Evolutionary conservation across 208 protist genomes (phyloP), one percentile per base, ranked within the genome.

Genomic region (Wallacemonas sp.): DNA sequence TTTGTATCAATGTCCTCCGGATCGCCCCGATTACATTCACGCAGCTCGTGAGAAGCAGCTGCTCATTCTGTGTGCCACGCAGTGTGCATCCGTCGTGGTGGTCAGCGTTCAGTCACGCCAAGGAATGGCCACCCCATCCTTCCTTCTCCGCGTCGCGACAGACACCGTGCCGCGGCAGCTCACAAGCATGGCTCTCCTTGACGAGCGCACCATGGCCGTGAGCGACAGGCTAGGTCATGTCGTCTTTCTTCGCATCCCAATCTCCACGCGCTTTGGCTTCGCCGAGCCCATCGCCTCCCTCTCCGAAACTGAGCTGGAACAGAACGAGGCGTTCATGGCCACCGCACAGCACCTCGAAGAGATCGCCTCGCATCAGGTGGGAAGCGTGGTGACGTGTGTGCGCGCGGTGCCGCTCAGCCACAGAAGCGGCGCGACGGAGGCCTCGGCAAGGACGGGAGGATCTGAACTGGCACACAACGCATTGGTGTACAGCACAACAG

Each of bases 21-120:
- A 73, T 27, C 68, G 66, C 39, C 46, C 75, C 8, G 44, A 68
- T 3, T 47, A 65, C 15, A 27, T 54, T 54, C 68, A 70, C 24
- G 30, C 71, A 44, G 83, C 76, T n/a, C 70, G 74, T 1, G 78
- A 86, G 34, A 44, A 72, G 44, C 81, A 81, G 54, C 72, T 92
- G 42, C 76, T 95, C n/a, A 80, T 95, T 38, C 70, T 91, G 34
- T 92, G 85, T 56, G 85, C 77, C 24, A 92, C 85, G 11, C 70
- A 79, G 56, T 63, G 74, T 26, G 73, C 84, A 28, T 95, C 89
- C 2, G 76, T 95, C 8, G 82, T 92, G 26, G 67, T 95, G 24
- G 85, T 79, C 30, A 84, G 70, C 9, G 60, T 92, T 27, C 85
- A 91, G 47, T 74, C 83, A 3, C 68, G 79, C 11, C 46, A 65